These are phyloP conservation scores for Colletotrichum sp. DNA, from an alignment of 2,329 filamentous ascomycete species.

Conservation along the genomic window DNA sequence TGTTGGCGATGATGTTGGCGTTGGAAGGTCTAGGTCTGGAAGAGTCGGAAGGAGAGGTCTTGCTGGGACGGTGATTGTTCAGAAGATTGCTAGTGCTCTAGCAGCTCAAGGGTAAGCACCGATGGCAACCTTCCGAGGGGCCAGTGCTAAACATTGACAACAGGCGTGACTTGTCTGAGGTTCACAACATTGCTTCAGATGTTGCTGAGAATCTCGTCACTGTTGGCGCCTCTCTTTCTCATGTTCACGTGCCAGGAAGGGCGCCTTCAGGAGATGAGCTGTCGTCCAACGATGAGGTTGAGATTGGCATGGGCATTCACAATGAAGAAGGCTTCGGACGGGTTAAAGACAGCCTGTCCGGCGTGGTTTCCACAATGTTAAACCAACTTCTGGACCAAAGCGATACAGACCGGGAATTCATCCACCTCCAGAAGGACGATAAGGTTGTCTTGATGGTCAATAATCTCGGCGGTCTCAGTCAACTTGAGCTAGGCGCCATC, in stretches of 20 bases:
- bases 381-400: neutral
- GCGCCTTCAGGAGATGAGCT: neutral
- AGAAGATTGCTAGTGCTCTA: constrained; percentile 66
- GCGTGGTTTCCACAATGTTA: neutral
- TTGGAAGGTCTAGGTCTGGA: constrained; percentile 62
- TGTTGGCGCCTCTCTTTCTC: constrained; percentile 53
- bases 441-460: neutral
- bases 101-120: constrained; percentile 36
- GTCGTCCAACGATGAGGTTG: constrained; percentile 56
- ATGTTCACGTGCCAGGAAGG: constrained; percentile 42
- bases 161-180: constrained; percentile 43
- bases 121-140: neutral
- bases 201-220: constrained; percentile 54
- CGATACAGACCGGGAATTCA: neutral
- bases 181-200: constrained; percentile 38
- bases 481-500: neutral
- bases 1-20: constrained; percentile 69
- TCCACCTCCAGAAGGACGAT: neutral
- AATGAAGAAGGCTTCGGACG: constrained; percentile 64
- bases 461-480: neutral
- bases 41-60: constrained; percentile 71
- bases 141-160: neutral
- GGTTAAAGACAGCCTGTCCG: constrained; percentile 44
- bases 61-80: constrained; percentile 67
- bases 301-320: constrained; percentile 77